Evolutionary conservation across 345 rosid species (phyloP).

Genomic region (Murraya koenigii): DNA sequence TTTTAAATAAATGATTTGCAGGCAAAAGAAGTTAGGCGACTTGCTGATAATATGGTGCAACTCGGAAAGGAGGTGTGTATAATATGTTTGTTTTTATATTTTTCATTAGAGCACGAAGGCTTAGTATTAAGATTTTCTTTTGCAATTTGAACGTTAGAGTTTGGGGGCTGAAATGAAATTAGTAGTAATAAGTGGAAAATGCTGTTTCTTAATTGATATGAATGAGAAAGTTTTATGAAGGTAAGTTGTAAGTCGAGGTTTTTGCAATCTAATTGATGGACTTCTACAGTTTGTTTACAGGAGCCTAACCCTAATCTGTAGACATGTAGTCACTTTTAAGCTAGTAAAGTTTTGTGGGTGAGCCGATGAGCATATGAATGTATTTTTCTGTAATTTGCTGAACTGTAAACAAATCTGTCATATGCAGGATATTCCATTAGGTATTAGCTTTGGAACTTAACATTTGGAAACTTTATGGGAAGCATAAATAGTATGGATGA

Average conservation of each 20-base stretch:
- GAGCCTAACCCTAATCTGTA: not conserved
- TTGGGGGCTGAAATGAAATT: not conserved
- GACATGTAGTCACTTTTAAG: not conserved
- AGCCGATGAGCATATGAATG: not conserved
- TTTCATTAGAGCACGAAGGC: not conserved
- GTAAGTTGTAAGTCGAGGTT: not conserved
- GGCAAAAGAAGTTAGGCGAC: constrained; percentile 88
- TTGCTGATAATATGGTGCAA: constrained; percentile 93
- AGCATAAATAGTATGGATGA: not conserved
- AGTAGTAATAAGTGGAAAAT: not conserved
- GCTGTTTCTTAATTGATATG: not conserved
- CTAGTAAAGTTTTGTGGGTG: too few relatives aligned
- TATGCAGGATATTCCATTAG: not conserved
- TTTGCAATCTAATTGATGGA: not conserved
- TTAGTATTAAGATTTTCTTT: not conserved
- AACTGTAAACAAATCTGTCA: not conserved
- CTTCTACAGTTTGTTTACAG: not conserved
- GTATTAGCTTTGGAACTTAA: not conserved
- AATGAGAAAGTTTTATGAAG: not conserved
- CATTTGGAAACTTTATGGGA: not conserved
- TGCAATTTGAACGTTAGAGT: not conserved
- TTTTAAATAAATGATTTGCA: constrained; percentile 19
- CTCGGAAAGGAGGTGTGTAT: constrained; percentile 79
- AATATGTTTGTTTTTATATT: not conserved
- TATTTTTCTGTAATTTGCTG: not conserved